Evolutionary conservation across 805 yeast genomes (phyloP), one percentile per base, ranked within the genome.

Genomic region (Candida gorgasii): DNA sequence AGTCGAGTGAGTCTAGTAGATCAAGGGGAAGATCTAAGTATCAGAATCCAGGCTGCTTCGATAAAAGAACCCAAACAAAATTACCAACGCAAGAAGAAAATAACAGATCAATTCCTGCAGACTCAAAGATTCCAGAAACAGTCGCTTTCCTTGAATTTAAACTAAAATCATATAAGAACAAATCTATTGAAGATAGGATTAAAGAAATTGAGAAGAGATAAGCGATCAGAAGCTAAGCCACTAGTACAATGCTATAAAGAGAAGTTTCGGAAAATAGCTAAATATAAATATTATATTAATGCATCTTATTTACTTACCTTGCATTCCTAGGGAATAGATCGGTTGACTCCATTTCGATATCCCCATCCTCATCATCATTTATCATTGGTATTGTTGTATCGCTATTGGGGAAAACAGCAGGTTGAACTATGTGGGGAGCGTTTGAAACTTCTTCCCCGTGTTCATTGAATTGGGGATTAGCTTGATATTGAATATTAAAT

Each of bases 371-470:
- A 20, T 42, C 45, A 15, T 43, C 45, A 40, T 48, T 45, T 11
- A 46, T 44, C 29, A 42, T 28, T 3, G 63, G 61, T 19, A 49
- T 45, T 12, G 46, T 46, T 5, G 50, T 43, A 37, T 54, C 51
- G 20, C 54, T 61, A 50, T 50, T 51, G 16, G 71, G 65, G 42
- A 70, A 70, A 3, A 70, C 71, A 12, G 74, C 65, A 5, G 70
- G 72, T 45, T 69, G 75, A 13, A 52, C 50, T 8, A 69, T 64
- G 30, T 67, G 74, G 1, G 75, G 75, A 3, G 73, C 74, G 50
- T 68, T 58, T 13, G 56, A 59, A 4, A 22, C 20, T 32, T 34
- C 39, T 15, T 38, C 45, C 17, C 19, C 34, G 9, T 20, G 18
- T 9, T 9, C 20, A 19, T 24, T 27, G 23, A 22, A 9, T 22